Evolutionary conservation across 2,329 filamentous ascomycete species (phyloP).

Genomic region (Alternaria alternata): DNA sequence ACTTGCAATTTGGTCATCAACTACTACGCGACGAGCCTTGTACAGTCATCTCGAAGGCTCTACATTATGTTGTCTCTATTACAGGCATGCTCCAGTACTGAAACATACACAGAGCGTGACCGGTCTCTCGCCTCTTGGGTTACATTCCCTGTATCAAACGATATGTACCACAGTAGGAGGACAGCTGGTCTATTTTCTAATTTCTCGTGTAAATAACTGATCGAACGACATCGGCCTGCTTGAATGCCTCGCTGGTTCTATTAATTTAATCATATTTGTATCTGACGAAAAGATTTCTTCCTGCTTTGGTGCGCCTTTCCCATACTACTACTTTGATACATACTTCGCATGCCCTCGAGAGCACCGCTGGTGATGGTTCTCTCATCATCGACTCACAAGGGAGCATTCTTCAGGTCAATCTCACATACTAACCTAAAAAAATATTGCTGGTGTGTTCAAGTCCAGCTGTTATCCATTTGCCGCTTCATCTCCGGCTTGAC

Average conservation of each 20-base stretch:
- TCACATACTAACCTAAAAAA: neutral
- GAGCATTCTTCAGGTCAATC: neutral
- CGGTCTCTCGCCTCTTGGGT: slow-evolving; percentile 8
- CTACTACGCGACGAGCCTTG: slow-evolving; percentile 1
- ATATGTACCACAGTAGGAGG: slow-evolving; percentile 4
- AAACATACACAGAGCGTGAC: slow-evolving; percentile 11
- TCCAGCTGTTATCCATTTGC: neutral
- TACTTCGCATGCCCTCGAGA: neutral
- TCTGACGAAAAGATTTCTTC: neutral
- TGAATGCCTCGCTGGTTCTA: neutral
- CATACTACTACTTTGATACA: neutral
- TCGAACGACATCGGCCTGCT: neutral
- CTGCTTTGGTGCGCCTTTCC: neutral
- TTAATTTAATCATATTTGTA: neutral
- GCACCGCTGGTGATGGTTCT: neutral
- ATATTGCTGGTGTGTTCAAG: neutral
- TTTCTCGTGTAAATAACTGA: slow-evolving; percentile 1
- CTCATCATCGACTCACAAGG: neutral
- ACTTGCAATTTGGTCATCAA: neutral
- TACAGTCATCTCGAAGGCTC: slow-evolving; percentile 12
- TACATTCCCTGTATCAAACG: slow-evolving; percentile 2
- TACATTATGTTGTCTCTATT: neutral
- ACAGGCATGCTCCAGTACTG: neutral
- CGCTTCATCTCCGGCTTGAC: neutral
- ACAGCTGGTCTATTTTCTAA: slow-evolving; percentile 17